Percentiles rank a stretch among this genome's conserved stretches.
These are phyloP conservation scores for Hyparrhenia diplandra DNA, from an alignment of 176 grass and related monocot genomes.

Conservation along the genomic window DNA sequence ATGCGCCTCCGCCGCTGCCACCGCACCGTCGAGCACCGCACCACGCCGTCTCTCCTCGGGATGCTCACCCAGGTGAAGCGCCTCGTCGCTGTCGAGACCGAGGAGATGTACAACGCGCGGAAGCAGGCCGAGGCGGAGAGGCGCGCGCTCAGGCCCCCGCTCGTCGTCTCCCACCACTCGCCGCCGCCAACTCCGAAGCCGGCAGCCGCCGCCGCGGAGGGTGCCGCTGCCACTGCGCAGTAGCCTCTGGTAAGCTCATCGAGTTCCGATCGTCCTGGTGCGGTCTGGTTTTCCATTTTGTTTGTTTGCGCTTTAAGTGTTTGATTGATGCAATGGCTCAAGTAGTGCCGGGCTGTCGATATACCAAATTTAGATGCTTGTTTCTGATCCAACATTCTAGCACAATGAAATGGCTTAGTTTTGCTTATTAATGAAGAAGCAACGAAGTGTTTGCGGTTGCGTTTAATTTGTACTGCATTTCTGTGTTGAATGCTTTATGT, in stretches of 20 bases:
- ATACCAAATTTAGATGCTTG: background rate
- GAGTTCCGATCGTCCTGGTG: background rate
- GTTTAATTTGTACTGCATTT: background rate
- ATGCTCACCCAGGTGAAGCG: constrained; percentile 97
- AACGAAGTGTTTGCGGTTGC: background rate
- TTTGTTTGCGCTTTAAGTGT: background rate
- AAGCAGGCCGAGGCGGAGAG: constrained; percentile 69
- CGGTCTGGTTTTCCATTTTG: background rate
- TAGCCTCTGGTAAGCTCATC: constrained; percentile 26
- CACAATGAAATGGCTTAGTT: background rate
- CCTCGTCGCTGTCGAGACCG: constrained; percentile 83
- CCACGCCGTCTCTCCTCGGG: constrained; percentile 83
- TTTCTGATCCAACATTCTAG: background rate
- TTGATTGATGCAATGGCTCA: background rate
- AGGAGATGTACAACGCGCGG: constrained; percentile 75
- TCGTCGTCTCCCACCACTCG: constrained; percentile 53
- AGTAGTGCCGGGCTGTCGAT: background rate
- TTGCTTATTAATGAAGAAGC: background rate
- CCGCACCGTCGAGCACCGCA: constrained; percentile 85
- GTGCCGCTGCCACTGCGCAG: background rate
- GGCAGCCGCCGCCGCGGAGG: background rate
- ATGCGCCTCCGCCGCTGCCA: constrained; percentile 95
- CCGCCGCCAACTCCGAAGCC: background rate
- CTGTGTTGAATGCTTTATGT: background rate
- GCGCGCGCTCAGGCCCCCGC: constrained; percentile 67